Percentiles rank a stretch among this genome's conserved stretches.
Conservation (phyloP, 2,329 filamentous ascomycete species). For the Pestalotiopsis sp. region DNA sequence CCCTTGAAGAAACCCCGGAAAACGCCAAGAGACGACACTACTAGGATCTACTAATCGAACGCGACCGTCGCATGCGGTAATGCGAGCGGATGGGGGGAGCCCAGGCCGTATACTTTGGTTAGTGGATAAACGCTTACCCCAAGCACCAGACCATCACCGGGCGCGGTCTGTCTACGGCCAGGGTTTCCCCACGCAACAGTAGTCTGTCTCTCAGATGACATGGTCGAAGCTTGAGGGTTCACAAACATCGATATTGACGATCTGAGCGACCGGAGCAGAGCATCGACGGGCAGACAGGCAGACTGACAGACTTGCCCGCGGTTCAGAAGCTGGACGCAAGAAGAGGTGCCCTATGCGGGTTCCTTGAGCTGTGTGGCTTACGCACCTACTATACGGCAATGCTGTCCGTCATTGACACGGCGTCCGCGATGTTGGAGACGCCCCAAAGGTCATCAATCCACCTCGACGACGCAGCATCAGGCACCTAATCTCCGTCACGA, state of each 20-base stretch:
- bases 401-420: background rate
- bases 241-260: constrained; percentile 15
- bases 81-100: background rate
- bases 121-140: background rate
- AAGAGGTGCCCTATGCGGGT: background rate
- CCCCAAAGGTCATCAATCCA: background rate
- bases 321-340: background rate
- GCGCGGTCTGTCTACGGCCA: background rate
- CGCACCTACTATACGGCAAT: background rate
- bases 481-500: background rate
- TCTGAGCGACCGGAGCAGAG: background rate
- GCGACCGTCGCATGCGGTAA: background rate
- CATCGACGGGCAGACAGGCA: background rate
- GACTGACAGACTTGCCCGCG: background rate
- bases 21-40: background rate
- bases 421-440: constrained; percentile 1
- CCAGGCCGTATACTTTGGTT: background rate
- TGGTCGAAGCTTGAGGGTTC: constrained; percentile 11
- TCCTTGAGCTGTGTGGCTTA: background rate
- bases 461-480: background rate
- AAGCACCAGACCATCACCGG: background rate
- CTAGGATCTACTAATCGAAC: background rate
- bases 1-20: background rate
- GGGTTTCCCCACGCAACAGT: background rate
- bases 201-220: background rate